phyloP scores from a whole-genome alignment of 441 rosid genomes.

The Pelargonium exstipulatum region DNA sequence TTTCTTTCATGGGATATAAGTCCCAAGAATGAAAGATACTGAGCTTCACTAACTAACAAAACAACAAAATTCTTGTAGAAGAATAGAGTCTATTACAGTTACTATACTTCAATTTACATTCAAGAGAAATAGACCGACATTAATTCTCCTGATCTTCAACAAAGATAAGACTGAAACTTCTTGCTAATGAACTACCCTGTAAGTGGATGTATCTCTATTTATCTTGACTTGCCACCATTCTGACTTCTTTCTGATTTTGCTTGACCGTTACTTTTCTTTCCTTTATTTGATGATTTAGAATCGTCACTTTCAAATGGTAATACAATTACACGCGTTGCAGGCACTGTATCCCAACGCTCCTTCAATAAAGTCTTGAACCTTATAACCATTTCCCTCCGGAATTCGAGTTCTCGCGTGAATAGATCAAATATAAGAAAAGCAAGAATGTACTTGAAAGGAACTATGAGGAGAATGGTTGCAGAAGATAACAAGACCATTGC shows the following conservation, averaged over 20 bases:
- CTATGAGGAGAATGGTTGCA: slow-evolving; percentile 51
- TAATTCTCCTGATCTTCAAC: neutral
- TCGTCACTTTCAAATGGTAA: slow-evolving; percentile 56
- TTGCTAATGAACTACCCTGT: neutral
- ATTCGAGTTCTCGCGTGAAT: slow-evolving; percentile 81
- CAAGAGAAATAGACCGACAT: neutral
- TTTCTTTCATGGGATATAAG: neutral
- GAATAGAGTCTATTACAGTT: neutral
- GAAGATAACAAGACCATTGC: slow-evolving; percentile 54
- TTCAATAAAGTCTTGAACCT: slow-evolving; percentile 48
- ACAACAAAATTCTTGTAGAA: neutral
- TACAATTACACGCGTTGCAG: slow-evolving; percentile 77
- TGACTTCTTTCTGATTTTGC: slow-evolving; percentile 31
- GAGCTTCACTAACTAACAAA: neutral
- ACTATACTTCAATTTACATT: neutral
- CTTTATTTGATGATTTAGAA: slow-evolving; percentile 33
- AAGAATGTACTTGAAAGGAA: slow-evolving; percentile 80
- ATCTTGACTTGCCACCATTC: slow-evolving; percentile 24
- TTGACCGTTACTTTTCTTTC: slow-evolving; percentile 32
- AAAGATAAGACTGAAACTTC: neutral
- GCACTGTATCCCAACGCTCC: slow-evolving; percentile 87
- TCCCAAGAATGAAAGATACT: neutral
- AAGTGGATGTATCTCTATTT: neutral
- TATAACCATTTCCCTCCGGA: slow-evolving; percentile 70
- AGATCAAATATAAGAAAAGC: slow-evolving; percentile 63